Percentiles rank a stretch among this genome's conserved stretches.
These are phyloP conservation scores for Jamesozyma spencerorum DNA, from an alignment of 805 yeast species.

Conservation along the genomic window DNA sequence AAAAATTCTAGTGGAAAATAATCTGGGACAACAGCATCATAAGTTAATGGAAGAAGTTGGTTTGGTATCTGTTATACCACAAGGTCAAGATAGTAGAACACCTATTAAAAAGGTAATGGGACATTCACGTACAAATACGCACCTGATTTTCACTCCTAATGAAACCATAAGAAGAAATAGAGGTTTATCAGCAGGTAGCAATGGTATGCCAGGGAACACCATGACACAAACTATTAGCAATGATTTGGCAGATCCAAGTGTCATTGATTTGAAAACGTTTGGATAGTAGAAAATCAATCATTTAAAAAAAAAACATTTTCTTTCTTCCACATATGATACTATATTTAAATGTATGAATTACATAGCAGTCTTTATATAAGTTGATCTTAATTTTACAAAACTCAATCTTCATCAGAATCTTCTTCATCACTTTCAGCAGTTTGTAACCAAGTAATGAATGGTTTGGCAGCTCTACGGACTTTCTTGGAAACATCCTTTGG, in stretches of 20 bases:
- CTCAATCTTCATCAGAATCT: conserved; percentile 19
- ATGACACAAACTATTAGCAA: conserved; percentile 1
- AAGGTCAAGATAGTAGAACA: background rate
- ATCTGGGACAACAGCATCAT: conserved; percentile 61
- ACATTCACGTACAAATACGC: background rate
- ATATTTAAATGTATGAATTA: background rate
- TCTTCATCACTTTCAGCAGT: conserved; percentile 78
- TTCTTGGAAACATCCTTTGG: conserved; percentile 86
- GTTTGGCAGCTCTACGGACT: conserved; percentile 93
- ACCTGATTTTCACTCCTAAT: background rate
- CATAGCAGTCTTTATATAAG: background rate
- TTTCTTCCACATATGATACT: no score
- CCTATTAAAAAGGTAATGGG: conserved; percentile 2
- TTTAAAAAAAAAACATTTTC: no score
- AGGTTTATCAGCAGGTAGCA: conserved; percentile 22
- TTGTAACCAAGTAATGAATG: conserved; percentile 88
- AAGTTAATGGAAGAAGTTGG: conserved; percentile 91
- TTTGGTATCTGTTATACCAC: conserved; percentile 23
- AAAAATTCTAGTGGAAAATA: conserved; percentile 49
- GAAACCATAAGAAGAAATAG: conserved; percentile 19
- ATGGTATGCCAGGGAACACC: conserved; percentile 5
- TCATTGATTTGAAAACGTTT: background rate
- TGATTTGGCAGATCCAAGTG: background rate
- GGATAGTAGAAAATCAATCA: conserved; percentile 1
- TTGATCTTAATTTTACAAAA: background rate